A percentile compares a stretch with the other conserved stretches of the same genome.
These are phyloP conservation scores for Malassezia globosa DNA, from an alignment of 1,284 basidiomycete genomes.

Conservation along the genomic window DNA sequence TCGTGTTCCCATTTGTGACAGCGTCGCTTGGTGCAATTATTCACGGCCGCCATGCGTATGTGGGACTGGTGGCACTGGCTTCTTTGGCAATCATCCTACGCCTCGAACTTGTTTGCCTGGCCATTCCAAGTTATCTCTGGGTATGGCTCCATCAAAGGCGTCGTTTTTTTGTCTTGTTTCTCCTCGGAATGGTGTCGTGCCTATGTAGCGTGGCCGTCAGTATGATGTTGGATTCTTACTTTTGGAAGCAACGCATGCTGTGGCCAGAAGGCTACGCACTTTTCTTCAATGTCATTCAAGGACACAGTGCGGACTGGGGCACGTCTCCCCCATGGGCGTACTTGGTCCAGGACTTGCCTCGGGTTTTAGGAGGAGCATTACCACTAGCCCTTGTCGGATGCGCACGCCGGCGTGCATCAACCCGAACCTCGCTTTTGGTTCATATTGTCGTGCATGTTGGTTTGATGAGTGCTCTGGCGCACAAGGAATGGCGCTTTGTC, in stretches of 20 bases:
- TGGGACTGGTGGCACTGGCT: slow-evolving; percentile 53
- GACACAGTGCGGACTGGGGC: slow-evolving; percentile 83
- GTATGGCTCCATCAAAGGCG: slow-evolving; percentile 14
- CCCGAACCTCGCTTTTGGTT: slow-evolving; percentile 31
- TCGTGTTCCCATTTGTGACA: slow-evolving; percentile 66
- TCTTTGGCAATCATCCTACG: slow-evolving; percentile 66
- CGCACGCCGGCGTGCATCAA: slow-evolving; percentile 49
- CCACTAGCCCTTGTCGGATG: slow-evolving; percentile 58
- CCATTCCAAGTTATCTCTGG: slow-evolving; percentile 29
- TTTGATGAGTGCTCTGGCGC: slow-evolving; percentile 61
- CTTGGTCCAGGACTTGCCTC: slow-evolving; percentile 62
- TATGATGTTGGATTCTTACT: slow-evolving; percentile 65
- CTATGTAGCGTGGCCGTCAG: slow-evolving; percentile 5
- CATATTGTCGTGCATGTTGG: slow-evolving; percentile 52
- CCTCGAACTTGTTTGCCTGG: slow-evolving; percentile 58
- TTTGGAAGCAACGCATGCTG: slow-evolving; percentile 58
- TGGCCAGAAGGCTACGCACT: slow-evolving; percentile 79
- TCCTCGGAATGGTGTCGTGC: slow-evolving; percentile 15
- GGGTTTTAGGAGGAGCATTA: slow-evolving; percentile 57
- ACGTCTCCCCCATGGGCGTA: slow-evolving; percentile 66
- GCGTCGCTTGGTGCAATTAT: slow-evolving; percentile 57
- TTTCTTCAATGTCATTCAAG: slow-evolving; percentile 76
- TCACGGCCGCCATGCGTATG: slow-evolving; percentile 23
- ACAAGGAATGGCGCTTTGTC: slow-evolving; percentile 83
- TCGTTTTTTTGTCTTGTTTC: slow-evolving; percentile 11